Conservation (phyloP, 805 yeast genomes). For the Hagleromyces aurorensis region DNA sequence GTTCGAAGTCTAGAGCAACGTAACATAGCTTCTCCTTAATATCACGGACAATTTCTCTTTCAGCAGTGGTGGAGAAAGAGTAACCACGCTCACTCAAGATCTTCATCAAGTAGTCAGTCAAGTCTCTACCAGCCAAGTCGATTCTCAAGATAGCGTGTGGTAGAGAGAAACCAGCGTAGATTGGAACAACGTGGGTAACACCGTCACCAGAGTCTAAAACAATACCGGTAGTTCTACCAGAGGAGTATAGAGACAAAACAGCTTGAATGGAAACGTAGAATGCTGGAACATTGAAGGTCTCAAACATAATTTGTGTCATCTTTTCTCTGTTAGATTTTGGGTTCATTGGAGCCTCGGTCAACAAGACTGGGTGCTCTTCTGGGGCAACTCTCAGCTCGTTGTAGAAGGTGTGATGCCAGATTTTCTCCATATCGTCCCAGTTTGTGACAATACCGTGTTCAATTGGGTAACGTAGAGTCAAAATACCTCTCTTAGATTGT, state of each 20-base stretch:
- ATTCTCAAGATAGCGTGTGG: conserved; percentile 98
- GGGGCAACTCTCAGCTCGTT: conserved; percentile 99
- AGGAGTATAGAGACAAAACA: conserved; percentile 93
- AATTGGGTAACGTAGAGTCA: conserved; percentile 96
- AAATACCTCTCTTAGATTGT: conserved; percentile 99
- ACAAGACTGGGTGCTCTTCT: conserved; percentile 98
- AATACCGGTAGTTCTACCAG: conserved; percentile 99
- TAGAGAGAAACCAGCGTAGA: conserved; percentile 98
- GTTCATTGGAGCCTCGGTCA: conserved; percentile 99
- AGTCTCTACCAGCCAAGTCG: conserved; percentile 99
- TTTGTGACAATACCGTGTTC: conserved; percentile 99
- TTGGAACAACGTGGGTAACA: conserved; percentile 99
- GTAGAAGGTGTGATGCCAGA: conserved; percentile 99
- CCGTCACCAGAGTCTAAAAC: conserved; percentile 99
- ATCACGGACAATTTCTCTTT: conserved; percentile 84
- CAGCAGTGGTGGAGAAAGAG: conserved; percentile 98
- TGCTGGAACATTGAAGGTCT: conserved; percentile 99
- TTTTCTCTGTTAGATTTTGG: conserved; percentile 99
- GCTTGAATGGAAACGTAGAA: conserved; percentile 99
- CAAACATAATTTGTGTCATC: conserved; percentile 99
- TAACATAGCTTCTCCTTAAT: conserved; percentile 98
- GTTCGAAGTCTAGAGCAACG: conserved; percentile 98
- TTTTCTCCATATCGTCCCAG: conserved; percentile 99
- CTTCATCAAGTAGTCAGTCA: conserved; percentile 98
- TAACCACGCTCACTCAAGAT: conserved; percentile 97